phyloP scores from a whole-genome alignment of 202 grass and related monocot species.

The Elaeis oleifera region DNA sequence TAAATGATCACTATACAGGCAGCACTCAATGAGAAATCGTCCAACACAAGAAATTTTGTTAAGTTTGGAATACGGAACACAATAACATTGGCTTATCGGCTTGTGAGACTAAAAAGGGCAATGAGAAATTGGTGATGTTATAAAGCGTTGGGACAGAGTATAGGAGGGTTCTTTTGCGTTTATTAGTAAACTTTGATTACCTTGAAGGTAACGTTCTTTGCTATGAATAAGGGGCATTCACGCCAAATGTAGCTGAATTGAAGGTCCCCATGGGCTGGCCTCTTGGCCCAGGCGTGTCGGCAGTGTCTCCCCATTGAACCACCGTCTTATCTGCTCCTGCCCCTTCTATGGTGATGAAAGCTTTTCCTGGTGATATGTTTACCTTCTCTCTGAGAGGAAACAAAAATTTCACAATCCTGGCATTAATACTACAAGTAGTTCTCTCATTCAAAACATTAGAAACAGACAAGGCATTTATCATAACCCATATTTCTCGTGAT shows the following conservation, averaged over 20 bases:
- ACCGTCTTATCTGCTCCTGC: slow-evolving; percentile 63
- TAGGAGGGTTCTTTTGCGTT: too few relatives aligned
- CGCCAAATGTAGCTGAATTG: slow-evolving; percentile 73
- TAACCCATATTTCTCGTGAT: too few relatives aligned
- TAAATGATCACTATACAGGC: too few relatives aligned
- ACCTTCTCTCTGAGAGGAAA: slow-evolving; percentile 61
- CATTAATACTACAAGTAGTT: too few relatives aligned
- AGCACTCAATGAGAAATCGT: too few relatives aligned
- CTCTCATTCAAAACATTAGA: too few relatives aligned
- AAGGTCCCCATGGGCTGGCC: slow-evolving; percentile 61
- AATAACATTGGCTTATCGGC: too few relatives aligned
- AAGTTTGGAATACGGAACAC: neutral
- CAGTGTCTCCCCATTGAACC: slow-evolving; percentile 74
- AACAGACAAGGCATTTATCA: too few relatives aligned
- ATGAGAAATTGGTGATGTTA: too few relatives aligned
- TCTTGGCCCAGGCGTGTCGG: slow-evolving; percentile 40
- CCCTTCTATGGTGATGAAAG: slow-evolving; percentile 67
- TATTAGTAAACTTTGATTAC: slow-evolving; percentile 18
- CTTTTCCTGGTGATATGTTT: slow-evolving; percentile 46
- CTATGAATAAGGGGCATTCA: slow-evolving; percentile 78
- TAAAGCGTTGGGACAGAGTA: too few relatives aligned
- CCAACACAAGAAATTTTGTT: neutral
- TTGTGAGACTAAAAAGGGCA: too few relatives aligned
- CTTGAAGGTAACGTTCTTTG: slow-evolving; percentile 94
- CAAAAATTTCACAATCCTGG: too few relatives aligned